Conservation (phyloP, 2,329 filamentous ascomycete species). For the Ophiostoma tasmaniense region DNA sequence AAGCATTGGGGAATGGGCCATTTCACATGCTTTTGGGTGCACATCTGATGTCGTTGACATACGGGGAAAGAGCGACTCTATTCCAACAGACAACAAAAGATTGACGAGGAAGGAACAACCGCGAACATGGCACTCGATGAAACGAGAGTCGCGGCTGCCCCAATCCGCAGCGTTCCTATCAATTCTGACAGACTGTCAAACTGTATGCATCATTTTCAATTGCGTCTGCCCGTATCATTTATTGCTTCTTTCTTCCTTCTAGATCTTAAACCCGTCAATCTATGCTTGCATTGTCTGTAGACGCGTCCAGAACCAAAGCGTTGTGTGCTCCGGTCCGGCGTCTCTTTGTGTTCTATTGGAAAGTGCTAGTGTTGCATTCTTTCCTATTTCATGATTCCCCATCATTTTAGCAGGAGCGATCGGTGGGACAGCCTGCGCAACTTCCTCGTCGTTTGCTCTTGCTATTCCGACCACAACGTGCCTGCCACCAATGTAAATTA, state of each 20-base stretch:
- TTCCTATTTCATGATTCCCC: neutral
- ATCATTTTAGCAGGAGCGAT: neutral
- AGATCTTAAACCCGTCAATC: neutral
- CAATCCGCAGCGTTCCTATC: neutral
- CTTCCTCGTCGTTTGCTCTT: neutral
- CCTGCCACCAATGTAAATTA: too few species aligned
- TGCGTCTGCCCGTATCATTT: neutral
- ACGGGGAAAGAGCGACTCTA: neutral
- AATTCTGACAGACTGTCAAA: neutral
- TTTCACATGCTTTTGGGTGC: neutral
- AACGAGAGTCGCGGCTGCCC: neutral
- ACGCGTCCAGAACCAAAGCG: neutral
- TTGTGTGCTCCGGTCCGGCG: neutral
- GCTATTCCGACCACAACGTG: neutral
- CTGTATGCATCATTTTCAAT: neutral
- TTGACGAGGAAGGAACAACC: neutral
- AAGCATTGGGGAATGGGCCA: neutral
- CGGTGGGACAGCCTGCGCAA: conserved; percentile 4
- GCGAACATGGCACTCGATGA: neutral
- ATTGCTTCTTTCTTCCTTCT: neutral
- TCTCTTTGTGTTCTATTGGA: neutral
- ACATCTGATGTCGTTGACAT: neutral
- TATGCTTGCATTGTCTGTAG: neutral
- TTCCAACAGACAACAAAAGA: neutral
- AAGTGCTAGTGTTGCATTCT: neutral